Conservation (phyloP, 805 yeast species). For the Lachancea cidri region DNA sequence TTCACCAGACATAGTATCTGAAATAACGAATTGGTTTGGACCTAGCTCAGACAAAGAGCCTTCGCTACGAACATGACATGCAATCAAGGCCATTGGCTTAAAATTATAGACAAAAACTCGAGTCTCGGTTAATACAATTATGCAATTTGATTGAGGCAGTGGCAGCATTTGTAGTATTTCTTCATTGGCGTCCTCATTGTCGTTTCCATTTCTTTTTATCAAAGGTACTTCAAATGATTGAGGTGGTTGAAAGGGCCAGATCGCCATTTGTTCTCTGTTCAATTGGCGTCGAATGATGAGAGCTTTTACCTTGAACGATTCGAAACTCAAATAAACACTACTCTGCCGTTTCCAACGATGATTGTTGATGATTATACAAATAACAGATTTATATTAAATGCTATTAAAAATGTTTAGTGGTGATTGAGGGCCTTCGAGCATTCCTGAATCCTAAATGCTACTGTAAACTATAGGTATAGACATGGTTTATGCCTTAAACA, state of each 20-base stretch:
- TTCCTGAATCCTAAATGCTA: constrained; percentile 1
- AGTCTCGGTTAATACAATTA: constrained; percentile 25
- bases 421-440: neutral
- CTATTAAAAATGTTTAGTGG: neutral
- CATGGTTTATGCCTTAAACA: constrained; percentile 43
- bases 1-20: constrained; percentile 14
- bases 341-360: neutral
- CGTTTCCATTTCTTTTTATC: constrained; percentile 1
- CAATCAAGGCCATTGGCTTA: constrained; percentile 31
- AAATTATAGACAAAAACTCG: constrained; percentile 29
- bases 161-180: constrained; percentile 22
- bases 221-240: constrained; percentile 19
- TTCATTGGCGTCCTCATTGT: constrained; percentile 13
- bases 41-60: constrained; percentile 30
- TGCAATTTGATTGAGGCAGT: constrained; percentile 24
- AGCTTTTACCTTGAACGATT: no score
- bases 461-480: neutral
- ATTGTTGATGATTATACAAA: neutral
- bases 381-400: neutral
- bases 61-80: constrained; percentile 26
- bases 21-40: constrained; percentile 16
- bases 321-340: neutral
- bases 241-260: constrained; percentile 31
- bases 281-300: no score
- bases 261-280: constrained; percentile 13